Conservation (phyloP, 1,284 basidiomycete genomes). For the Ganoderma resinaceum region DNA sequence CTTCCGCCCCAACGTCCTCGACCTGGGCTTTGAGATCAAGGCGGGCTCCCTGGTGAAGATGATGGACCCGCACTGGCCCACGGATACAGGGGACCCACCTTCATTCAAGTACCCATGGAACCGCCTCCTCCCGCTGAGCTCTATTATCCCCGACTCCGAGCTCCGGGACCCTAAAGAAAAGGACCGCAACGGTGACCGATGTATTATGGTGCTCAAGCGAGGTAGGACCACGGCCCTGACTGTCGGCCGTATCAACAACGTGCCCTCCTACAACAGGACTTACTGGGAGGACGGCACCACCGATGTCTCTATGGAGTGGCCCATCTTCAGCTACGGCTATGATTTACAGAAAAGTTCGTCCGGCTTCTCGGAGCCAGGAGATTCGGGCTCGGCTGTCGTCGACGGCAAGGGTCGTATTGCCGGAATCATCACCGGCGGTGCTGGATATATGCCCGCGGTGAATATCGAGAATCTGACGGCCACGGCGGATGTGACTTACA, state of each 20-base stretch:
- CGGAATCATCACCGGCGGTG: slow-evolving; percentile 39
- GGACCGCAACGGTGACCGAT: background rate
- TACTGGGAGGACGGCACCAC: slow-evolving; percentile 22
- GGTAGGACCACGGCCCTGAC: slow-evolving; percentile 21
- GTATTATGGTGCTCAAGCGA: slow-evolving; percentile 13
- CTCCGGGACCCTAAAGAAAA: background rate
- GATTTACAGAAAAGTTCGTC: background rate
- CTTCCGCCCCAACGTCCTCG: background rate
- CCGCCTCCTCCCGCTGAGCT: background rate
- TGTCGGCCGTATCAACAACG: slow-evolving; percentile 34
- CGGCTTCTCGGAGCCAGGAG: slow-evolving; percentile 35
- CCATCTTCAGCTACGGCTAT: slow-evolving; percentile 31
- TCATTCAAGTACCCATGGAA: background rate
- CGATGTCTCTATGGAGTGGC: slow-evolving; percentile 33
- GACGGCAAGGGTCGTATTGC: slow-evolving; percentile 29
- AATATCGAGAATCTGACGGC: background rate
- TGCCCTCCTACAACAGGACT: slow-evolving; percentile 31
- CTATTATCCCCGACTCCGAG: background rate
- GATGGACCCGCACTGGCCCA: background rate
- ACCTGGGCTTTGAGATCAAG: background rate
- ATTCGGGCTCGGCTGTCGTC: slow-evolving; percentile 38
- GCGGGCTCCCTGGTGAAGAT: background rate
- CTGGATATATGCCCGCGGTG: slow-evolving; percentile 9
- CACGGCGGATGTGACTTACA: background rate
- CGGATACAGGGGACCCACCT: background rate